Evolutionary conservation across 129 eudicot genomes (phyloP).

Genomic region (Saposhnikovia divaricata): DNA sequence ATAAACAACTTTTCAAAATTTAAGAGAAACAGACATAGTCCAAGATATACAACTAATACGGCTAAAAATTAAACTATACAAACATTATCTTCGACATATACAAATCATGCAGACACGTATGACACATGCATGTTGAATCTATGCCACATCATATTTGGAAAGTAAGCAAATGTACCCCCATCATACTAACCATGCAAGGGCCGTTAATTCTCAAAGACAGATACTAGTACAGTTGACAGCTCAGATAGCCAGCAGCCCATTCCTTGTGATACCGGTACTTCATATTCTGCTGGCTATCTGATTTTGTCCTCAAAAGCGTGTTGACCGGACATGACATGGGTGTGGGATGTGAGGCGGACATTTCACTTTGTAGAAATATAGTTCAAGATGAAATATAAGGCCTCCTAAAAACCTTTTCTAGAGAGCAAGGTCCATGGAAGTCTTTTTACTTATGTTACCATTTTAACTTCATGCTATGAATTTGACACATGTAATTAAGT

Average conservation of each 20-base stretch:
- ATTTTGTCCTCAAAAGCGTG: not conserved
- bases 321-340: not conserved
- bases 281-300: not conserved
- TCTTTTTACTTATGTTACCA: not conserved
- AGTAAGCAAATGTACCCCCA: not conserved
- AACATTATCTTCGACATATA: not conserved
- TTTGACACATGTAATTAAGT: not conserved
- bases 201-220: not conserved
- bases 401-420: not conserved
- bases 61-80: not conserved
- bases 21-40: not conserved
- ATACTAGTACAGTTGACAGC: not conserved
- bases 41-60: not conserved
- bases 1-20: not conserved
- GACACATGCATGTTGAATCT: not conserved
- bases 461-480: not conserved
- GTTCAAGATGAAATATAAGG: not conserved
- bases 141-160: not conserved
- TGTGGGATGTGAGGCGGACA: not conserved
- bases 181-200: not conserved
- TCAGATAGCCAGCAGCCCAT: not conserved
- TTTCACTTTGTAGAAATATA: not conserved
- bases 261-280: not conserved
- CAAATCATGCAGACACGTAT: not conserved
- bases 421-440: not conserved